Evolutionary conservation across 441 rosid genomes (phyloP), one percentile per base, ranked within the genome.

Genomic region (Euphorbia schlechtendalii): DNA sequence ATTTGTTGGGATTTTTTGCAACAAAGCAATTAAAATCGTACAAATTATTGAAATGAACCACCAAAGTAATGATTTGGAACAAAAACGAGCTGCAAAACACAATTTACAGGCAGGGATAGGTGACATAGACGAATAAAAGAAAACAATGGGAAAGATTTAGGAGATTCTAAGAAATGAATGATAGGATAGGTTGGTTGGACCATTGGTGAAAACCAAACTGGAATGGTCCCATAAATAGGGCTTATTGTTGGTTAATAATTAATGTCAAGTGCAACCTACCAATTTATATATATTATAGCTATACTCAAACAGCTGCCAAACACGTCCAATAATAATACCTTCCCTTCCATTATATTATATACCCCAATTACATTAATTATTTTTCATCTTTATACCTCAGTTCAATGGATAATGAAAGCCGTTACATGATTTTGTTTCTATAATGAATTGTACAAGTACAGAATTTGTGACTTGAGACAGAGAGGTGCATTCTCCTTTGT

Each of bases 51-150:
- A n/a, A n/a, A n/a, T n/a, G 36, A 32, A 3, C 3, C 36, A 32
- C 36, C 41, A n/a, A 28, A 63, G 53, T 27, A 63, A 49, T 63
- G 56, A 63, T 63, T 63, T 48, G 66, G 43, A 22, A 63, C 57
- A 32, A 49, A 48, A 63, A n/a, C 20, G 56, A 63, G 8, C 32
- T 32, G 45, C 32, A 28, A 32, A 32, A 32, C 36, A 32, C 36
- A 32, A 32, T 2, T 32, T 32, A 32, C 7, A 32, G 36, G 36
- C 4, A 32, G 36, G 4, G 36, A 7, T 3, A 7, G 36, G 7
- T 7, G 7, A 9, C 2, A 12, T 49, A 30, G 57, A 30, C 34
- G 22, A 14, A 40, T 18, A 30, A 55, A 55, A 15, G 36, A 43
- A 43, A 5, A 5, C 14, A 10, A 11, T 10, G 60, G 32, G 3